Evolutionary conservation across 805 yeast genomes (phyloP), one percentile per base, ranked within the genome.

Genomic region (Starmerella bacillaris): DNA sequence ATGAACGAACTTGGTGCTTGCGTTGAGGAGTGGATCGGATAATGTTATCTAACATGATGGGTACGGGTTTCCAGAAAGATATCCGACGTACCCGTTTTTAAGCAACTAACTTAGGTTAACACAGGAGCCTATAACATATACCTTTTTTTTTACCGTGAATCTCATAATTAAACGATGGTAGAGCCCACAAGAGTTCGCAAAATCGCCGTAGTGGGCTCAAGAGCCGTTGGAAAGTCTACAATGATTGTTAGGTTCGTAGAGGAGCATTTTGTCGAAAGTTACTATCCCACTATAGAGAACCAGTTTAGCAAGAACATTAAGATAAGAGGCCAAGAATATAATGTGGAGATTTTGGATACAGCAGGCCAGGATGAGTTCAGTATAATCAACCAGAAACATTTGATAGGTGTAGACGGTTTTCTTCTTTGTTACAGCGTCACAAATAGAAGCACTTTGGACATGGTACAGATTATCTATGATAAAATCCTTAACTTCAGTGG

Each of bases 351-450:
- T 36, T 60, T 82, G 40, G 95, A 83, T 51, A 83, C 94, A 0
- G 93, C 94, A 1, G 94, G 94, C 5, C 92, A 80, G 59, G 94
- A 82, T 55, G 93, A 82, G 59, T 78, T 74, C 52, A 69, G 80
- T 33, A 70, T 78, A 43, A 67, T 83, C 56, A 78, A 72, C 48
- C 80, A 78, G 54, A 77, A 78, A 46, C 74, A 78, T 37, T 58
- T 79, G 33, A 74, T 77, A 31, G 89, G 84, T 14, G 72, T 78
- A 22, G 89, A 79, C 49, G 95, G 94, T 1, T 78, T 78, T 51
- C 60, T 83, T 30, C 57, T 84, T 29, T 78, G 80, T 30, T 83
- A 79, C 57, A 76, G 86, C 33, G 83, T 83, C 36, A 72, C 79
- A 21, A 75, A 83, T 30, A 60, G 77, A 46, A 69, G 72, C 41